Evolutionary conservation across 1,284 basidiomycete species (phyloP).

Genomic region (Wolfiporia cocos): DNA sequence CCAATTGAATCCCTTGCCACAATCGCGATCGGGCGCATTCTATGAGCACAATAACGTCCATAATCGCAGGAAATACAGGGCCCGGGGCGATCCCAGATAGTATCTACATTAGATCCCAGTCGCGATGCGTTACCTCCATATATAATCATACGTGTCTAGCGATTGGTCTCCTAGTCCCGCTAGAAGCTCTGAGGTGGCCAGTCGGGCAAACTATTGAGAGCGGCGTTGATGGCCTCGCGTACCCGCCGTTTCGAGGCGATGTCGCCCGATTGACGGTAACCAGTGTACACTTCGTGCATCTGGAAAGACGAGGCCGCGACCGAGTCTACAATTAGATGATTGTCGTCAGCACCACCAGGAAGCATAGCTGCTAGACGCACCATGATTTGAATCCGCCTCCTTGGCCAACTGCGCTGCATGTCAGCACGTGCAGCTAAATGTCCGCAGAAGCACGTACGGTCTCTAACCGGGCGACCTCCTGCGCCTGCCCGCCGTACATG

Average conservation of each 20-base stretch:
- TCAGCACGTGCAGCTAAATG: constrained; percentile 2
- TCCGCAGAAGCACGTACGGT: constrained; percentile 18
- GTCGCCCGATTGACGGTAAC: constrained; percentile 34
- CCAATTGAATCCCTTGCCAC: too few relatives aligned
- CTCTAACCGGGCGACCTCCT: constrained; percentile 28
- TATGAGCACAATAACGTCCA: too few relatives aligned
- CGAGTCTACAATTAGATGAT: constrained; percentile 19
- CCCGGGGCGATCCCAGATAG: too few relatives aligned
- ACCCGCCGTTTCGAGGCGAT: constrained; percentile 33
- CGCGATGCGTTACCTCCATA: too few relatives aligned
- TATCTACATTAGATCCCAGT: too few relatives aligned
- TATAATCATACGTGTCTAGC: too few relatives aligned
- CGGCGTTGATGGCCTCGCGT: constrained; percentile 33
- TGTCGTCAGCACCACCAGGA: neutral
- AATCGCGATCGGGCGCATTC: too few relatives aligned
- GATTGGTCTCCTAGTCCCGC: too few relatives aligned
- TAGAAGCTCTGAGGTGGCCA: constrained; percentile 24
- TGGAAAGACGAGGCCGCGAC: constrained; percentile 32
- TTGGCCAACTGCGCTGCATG: constrained; percentile 22
- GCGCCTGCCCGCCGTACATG: constrained; percentile 23
- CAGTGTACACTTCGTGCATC: constrained; percentile 29
- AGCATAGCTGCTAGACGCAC: constrained; percentile 15
- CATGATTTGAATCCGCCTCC: constrained; percentile 27
- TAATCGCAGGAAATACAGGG: too few relatives aligned
- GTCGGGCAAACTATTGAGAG: constrained; percentile 29